Conservation (phyloP, 345 rosid species). For the Microcos paniculata region DNA sequence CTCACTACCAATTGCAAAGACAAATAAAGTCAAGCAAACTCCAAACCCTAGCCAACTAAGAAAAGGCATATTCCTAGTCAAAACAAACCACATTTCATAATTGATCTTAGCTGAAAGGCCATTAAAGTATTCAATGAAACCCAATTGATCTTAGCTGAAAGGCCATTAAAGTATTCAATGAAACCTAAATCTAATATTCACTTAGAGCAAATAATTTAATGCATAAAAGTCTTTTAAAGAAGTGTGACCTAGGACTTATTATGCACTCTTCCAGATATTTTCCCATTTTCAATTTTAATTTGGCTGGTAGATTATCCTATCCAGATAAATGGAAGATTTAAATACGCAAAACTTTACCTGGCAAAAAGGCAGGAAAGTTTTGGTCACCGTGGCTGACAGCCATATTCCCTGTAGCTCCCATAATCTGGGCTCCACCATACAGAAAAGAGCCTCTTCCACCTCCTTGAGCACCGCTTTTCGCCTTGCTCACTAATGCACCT, state of each 20-base stretch:
- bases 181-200: background rate
- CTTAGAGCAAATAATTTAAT: background rate
- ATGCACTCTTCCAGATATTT: background rate
- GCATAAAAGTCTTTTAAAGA: background rate
- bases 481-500: constrained; percentile 62
- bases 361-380: constrained; percentile 81
- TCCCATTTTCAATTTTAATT: constrained; percentile 2
- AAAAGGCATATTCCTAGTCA: background rate
- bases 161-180: background rate
- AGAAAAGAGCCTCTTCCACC: constrained; percentile 65
- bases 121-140: background rate
- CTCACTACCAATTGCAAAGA: background rate
- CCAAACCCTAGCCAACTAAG: background rate
- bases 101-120: background rate
- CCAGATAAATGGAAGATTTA: background rate
- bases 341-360: constrained; percentile 42
- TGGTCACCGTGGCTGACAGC: constrained; percentile 68
- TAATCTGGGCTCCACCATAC: constrained; percentile 68
- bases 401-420: constrained; percentile 66
- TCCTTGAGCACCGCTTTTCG: constrained; percentile 61
- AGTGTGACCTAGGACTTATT: background rate
- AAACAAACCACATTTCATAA: background rate
- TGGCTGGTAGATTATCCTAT: background rate
- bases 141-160: background rate
- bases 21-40: background rate